A percentile compares a stretch with the other conserved stretches of the same genome.
phyloP scores from a whole-genome alignment of 306 rosid species.

The Cucurbita maxima region DNA sequence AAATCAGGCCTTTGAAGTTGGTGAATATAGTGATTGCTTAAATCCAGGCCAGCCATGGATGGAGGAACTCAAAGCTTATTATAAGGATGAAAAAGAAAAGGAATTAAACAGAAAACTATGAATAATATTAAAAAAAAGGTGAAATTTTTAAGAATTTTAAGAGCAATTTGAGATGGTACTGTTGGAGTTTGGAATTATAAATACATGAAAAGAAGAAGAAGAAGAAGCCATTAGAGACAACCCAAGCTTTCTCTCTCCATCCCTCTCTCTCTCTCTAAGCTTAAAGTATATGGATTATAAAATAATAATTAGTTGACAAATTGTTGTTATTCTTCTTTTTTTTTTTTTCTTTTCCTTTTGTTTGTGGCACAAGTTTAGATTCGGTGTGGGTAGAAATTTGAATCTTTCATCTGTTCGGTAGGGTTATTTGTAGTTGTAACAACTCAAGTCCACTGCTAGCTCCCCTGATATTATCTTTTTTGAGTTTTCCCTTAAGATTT shows the following conservation, averaged over 20 bases:
- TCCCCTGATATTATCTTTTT: no score
- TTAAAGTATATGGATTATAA: constrained; percentile 15
- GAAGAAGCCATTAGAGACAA: not conserved
- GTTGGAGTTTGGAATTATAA: constrained; percentile 12
- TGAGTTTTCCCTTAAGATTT: no score
- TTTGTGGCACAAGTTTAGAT: not conserved
- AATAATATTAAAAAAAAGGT: constrained; percentile 9
- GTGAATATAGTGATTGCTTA: constrained; percentile 63
- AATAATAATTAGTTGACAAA: constrained; percentile 21
- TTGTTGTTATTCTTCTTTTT: not conserved
- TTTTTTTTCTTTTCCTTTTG: not conserved
- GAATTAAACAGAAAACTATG: constrained; percentile 54
- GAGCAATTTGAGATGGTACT: not conserved
- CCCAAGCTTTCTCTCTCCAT: no score
- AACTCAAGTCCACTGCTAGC: no score
- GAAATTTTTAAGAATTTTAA: constrained; percentile 2
- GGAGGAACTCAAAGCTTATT: constrained; percentile 13
- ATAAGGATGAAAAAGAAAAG: constrained; percentile 14
- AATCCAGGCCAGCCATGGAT: constrained; percentile 90
- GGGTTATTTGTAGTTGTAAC: no score
- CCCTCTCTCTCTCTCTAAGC: not conserved
- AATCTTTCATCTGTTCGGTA: no score
- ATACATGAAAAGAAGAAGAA: constrained; percentile 5
- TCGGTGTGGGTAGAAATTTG: not conserved
- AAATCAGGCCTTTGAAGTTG: constrained; percentile 48